phyloP scores from a whole-genome alignment of 106 monocot genomes.

The Iris macrosiphon region DNA sequence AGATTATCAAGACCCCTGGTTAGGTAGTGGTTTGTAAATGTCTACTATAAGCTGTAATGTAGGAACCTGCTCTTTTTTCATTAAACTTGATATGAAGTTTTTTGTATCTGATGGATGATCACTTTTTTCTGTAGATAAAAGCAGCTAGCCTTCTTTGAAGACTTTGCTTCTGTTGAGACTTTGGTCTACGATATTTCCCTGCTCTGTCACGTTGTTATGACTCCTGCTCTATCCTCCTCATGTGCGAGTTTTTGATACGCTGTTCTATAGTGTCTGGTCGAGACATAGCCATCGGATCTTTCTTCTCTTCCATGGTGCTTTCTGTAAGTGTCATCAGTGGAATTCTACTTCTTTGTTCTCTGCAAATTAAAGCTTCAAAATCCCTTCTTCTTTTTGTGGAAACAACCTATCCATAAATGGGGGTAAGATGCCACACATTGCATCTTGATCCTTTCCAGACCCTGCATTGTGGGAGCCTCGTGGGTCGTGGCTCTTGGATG shows the following conservation, averaged over 20 bases:
- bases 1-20: slow-evolving; percentile 77
- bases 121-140: slow-evolving; percentile 42
- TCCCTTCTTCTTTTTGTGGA: too few species aligned
- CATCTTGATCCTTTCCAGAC: too few species aligned
- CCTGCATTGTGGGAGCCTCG: too few species aligned
- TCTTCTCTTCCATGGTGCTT: slow-evolving; percentile 84
- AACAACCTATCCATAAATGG: too few species aligned
- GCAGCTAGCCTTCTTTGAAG: slow-evolving; percentile 90
- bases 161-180: slow-evolving; percentile 69
- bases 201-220: slow-evolving; percentile 91
- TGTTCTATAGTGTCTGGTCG: slow-evolving; percentile 64
- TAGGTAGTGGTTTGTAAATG: neutral
- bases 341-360: too few species aligned
- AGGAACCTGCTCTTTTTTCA: neutral
- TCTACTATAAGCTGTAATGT: neutral
- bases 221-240: slow-evolving; percentile 78
- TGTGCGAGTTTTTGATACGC: slow-evolving; percentile 92
- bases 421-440: too few species aligned
- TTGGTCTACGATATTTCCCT: slow-evolving; percentile 87
- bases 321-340: slow-evolving; percentile 50
- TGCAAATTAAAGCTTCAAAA: too few species aligned
- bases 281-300: slow-evolving; percentile 80
- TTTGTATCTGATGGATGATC: neutral
- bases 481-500: too few species aligned
- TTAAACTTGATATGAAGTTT: too few species aligned